Conservation (phyloP, 176 grass and related monocot species). For the Cenchrus fungigraminus region DNA sequence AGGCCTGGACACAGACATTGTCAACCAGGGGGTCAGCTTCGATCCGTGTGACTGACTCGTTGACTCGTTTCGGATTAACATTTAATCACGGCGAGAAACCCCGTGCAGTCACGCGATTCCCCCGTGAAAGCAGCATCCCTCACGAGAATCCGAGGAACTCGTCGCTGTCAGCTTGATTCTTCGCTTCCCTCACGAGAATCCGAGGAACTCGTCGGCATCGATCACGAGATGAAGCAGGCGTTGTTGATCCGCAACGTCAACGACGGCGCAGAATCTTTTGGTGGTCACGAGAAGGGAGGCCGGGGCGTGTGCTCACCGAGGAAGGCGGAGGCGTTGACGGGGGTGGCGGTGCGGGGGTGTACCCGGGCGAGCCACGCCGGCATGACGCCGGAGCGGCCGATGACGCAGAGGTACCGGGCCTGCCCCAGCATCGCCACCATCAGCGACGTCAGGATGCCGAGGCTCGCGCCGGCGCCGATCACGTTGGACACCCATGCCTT, state of each 20-base stretch:
- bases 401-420: constrained; percentile 89
- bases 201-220: neutral
- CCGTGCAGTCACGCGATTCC: constrained; percentile 2
- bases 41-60: neutral
- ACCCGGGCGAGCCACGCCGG: constrained; percentile 82
- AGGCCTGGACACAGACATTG: constrained; percentile 44
- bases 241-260: neutral
- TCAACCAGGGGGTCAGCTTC: neutral
- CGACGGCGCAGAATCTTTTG: neutral
- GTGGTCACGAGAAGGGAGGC: neutral
- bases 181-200: neutral
- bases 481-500: constrained; percentile 90
- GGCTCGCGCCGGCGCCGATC: constrained; percentile 75
- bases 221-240: neutral
- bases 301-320: constrained; percentile 47
- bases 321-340: constrained; percentile 81
- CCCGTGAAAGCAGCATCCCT: neutral
- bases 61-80: neutral
- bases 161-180: neutral
- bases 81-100: neutral
- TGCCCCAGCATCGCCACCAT: constrained; percentile 93
- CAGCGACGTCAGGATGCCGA: constrained; percentile 91
- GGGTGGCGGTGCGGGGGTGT: constrained; percentile 70
- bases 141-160: neutral
- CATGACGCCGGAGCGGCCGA: constrained; percentile 81